Percentiles rank a stretch among this genome's conserved stretches.
phyloP scores from a whole-genome alignment of 2,329 filamentous ascomycete species.

The Microdochium trichocladiopsis region DNA sequence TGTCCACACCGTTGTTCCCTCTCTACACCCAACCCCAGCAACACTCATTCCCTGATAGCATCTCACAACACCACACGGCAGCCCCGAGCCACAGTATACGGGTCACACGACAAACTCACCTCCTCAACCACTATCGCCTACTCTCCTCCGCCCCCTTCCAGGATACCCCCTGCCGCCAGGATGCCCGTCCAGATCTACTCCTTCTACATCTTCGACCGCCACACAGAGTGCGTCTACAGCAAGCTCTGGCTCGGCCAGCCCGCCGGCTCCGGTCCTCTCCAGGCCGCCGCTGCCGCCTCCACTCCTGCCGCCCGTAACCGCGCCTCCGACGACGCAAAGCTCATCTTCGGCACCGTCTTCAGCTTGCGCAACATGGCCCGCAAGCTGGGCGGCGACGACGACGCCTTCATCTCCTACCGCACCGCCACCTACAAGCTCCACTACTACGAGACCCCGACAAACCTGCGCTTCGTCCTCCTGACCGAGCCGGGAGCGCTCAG shows the following conservation, averaged over 20 bases:
- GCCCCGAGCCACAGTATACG: neutral
- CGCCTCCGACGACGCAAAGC: slow-evolving; percentile 78
- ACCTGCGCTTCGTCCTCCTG: slow-evolving; percentile 92
- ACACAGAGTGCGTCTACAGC: slow-evolving; percentile 97
- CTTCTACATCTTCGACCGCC: slow-evolving; percentile 98
- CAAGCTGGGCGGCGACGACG: slow-evolving; percentile 88
- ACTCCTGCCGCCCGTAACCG: slow-evolving; percentile 27
- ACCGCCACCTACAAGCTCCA: slow-evolving; percentile 96
- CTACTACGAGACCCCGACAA: slow-evolving; percentile 97
- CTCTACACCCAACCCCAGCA: too few relatives aligned
- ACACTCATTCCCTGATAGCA: neutral
- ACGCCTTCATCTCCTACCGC: slow-evolving; percentile 90
- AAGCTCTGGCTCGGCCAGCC: slow-evolving; percentile 66
- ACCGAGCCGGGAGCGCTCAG: slow-evolving; percentile 85
- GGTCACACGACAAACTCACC: neutral
- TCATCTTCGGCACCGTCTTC: slow-evolving; percentile 96
- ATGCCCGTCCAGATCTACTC: slow-evolving; percentile 83
- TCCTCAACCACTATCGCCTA: too few relatives aligned
- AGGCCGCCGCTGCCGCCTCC: slow-evolving; percentile 5
- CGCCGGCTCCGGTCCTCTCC: slow-evolving; percentile 30
- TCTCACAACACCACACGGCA: neutral
- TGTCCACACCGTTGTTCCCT: neutral
- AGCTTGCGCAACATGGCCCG: slow-evolving; percentile 94
- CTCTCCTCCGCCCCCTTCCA: too few relatives aligned
- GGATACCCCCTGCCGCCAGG: too few relatives aligned